A percentile compares a stretch with the other conserved stretches of the same genome.
Conservation (phyloP, 805 yeast genomes). For the Cephaloascus albidus region DNA sequence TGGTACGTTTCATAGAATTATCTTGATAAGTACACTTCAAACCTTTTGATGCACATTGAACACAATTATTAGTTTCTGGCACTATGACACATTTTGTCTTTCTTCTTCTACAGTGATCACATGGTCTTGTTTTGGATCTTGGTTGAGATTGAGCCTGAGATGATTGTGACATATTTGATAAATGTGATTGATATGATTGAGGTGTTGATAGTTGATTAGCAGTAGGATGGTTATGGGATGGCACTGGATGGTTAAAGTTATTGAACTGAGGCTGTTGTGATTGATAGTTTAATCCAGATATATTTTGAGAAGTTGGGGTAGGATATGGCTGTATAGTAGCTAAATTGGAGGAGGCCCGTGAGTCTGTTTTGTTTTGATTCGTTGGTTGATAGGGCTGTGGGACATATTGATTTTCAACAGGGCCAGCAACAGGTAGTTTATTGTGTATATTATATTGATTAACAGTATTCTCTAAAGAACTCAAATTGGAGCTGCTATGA, state of each 20-base stretch:
- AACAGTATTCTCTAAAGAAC: neutral
- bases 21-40: constrained; percentile 70
- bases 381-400: neutral
- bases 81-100: constrained; percentile 71
- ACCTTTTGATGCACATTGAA: constrained; percentile 68
- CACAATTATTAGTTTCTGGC: constrained; percentile 56
- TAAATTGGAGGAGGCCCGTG: too few relatives aligned
- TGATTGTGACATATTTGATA: neutral
- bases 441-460: neutral
- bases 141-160: constrained; percentile 20
- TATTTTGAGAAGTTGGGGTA: neutral
- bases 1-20: constrained; percentile 33
- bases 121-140: constrained; percentile 44
- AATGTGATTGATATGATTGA: neutral
- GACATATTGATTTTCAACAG: neutral
- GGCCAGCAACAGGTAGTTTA: neutral
- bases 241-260: constrained; percentile 5
- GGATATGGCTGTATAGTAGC: neutral
- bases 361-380: neutral
- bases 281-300: neutral
- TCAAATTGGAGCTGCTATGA: neutral
- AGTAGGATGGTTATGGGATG: neutral
- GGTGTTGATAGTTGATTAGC: neutral
- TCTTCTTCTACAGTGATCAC: constrained; percentile 78
- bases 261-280: neutral